These are phyloP conservation scores for Falciphora oryzae DNA, from an alignment of 2,329 filamentous ascomycete species.

Conservation along the genomic window DNA sequence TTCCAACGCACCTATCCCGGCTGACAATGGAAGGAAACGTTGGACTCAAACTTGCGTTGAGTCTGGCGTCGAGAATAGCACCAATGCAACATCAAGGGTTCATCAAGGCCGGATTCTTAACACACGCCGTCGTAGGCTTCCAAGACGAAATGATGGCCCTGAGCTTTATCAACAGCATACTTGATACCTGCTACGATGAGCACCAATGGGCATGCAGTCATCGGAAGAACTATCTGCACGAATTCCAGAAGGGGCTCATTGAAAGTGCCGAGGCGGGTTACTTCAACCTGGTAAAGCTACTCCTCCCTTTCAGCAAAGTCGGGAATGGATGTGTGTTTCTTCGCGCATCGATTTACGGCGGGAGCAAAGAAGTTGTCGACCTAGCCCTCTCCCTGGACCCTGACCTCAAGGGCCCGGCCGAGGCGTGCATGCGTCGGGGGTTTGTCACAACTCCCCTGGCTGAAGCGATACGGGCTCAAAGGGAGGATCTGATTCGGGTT, in stretches of 20 bases:
- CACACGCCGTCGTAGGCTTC: background rate
- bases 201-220: background rate
- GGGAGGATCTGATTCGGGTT: background rate
- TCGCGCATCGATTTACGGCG: background rate
- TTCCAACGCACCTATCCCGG: background rate
- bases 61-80: background rate
- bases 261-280: background rate
- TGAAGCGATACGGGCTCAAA: background rate
- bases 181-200: background rate
- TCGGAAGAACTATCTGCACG: fast-evolving
- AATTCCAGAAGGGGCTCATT: background rate
- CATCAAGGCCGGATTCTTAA: background rate
- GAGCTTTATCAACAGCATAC: background rate
- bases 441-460: background rate
- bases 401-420: too few relatives aligned
- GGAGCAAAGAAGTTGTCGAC: background rate
- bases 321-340: background rate
- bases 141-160: background rate
- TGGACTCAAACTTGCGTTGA: background rate
- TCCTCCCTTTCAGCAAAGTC: background rate
- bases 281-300: background rate
- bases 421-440: too few relatives aligned
- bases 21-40: fast-evolving
- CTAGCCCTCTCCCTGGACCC: background rate
- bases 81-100: background rate